Conservation (phyloP, 345 rosid species). For the Chamaenerion angustifolium region DNA sequence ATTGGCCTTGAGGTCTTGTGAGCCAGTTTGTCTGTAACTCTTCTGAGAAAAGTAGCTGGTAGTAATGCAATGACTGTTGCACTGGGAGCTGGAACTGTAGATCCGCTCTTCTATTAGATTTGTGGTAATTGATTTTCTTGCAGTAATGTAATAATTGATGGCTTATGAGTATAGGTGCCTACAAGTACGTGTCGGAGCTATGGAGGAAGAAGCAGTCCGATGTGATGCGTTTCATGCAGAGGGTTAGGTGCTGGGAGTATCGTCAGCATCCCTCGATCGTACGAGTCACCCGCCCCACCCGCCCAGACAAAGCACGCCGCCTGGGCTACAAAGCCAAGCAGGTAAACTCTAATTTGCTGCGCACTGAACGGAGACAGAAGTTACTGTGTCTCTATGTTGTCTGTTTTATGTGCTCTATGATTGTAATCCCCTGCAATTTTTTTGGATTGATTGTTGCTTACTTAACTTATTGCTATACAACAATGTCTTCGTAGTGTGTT, state of each 20-base stretch:
- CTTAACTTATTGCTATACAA: too few relatives aligned
- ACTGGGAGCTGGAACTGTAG: too few relatives aligned
- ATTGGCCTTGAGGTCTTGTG: too few relatives aligned
- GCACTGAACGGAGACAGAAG: too few relatives aligned
- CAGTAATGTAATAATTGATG: background rate
- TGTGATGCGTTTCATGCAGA: constrained; percentile 87
- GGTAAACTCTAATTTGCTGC: constrained; percentile 16
- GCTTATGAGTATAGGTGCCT: constrained; percentile 44
- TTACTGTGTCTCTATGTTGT: too few relatives aligned
- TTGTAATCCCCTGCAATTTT: too few relatives aligned
- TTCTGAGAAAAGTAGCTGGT: too few relatives aligned
- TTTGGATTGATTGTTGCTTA: too few relatives aligned
- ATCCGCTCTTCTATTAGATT: too few relatives aligned
- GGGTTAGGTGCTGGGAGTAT: constrained; percentile 98
- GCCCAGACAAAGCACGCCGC: constrained; percentile 94
- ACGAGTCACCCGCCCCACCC: constrained; percentile 69
- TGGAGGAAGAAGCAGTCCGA: constrained; percentile 99
- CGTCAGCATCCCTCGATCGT: constrained; percentile 89
- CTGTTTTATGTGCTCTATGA: background rate
- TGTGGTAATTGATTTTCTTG: too few relatives aligned
- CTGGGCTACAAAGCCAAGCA: constrained; percentile 96
- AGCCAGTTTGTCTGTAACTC: too few relatives aligned
- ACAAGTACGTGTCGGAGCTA: constrained; percentile 92
- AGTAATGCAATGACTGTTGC: too few relatives aligned
- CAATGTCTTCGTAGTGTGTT: background rate